These are phyloP conservation scores for Leccinum proliferum DNA, from an alignment of 1,284 basidiomycete species.

Conservation along the genomic window DNA sequence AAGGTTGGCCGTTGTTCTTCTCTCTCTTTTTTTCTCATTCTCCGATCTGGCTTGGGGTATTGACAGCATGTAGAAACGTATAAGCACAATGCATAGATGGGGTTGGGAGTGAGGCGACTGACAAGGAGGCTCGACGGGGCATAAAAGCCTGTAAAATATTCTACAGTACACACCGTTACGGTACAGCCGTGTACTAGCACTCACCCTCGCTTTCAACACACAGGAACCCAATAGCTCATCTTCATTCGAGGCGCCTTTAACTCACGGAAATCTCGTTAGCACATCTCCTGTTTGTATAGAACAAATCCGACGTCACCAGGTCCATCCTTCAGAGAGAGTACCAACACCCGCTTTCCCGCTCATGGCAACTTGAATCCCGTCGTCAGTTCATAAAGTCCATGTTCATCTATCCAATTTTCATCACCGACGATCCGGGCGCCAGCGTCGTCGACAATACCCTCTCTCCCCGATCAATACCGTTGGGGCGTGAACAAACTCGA, in stretches of 20 bases:
- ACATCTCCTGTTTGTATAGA: not conserved
- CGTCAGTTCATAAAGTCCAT: conserved; percentile 80
- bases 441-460: conserved; percentile 60
- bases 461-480: conserved; percentile 81
- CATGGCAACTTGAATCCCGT: conserved; percentile 64
- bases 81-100: conserved; percentile 34
- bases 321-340: conserved; percentile 88
- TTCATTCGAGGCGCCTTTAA: not conserved
- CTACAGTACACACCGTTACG: conserved; percentile 9
- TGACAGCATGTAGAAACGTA: conserved; percentile 50
- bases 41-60: conserved; percentile 1
- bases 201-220: no score
- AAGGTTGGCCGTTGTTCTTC: conserved; percentile 35
- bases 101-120: conserved; percentile 39
- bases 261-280: conserved; percentile 27
- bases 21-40: not conserved
- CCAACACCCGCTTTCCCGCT: conserved; percentile 81
- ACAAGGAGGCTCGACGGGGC: conserved; percentile 38
- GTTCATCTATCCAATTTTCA: conserved; percentile 98
- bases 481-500: conserved; percentile 97
- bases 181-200: no score
- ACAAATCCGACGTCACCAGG: conserved; percentile 22
- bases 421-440: conserved; percentile 88
- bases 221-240: no score
- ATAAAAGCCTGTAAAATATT: conserved; percentile 38